Evolutionary conservation across 768 basidiomycete species (phyloP).

Genomic region (Russula vinacea): DNA sequence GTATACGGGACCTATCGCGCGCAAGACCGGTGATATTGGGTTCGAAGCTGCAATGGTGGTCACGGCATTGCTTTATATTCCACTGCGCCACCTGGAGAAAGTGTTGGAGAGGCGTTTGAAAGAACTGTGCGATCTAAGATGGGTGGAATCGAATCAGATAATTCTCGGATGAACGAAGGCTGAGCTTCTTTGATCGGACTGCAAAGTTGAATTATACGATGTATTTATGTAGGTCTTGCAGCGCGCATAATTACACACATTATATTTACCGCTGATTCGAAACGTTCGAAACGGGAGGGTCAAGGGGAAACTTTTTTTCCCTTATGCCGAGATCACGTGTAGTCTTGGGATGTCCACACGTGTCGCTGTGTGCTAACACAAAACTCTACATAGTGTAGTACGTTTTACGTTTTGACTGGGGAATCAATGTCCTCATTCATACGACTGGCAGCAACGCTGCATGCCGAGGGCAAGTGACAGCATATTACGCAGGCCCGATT

Average conservation of each 20-base stretch:
- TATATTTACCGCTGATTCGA: too few species aligned
- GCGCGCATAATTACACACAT: not conserved
- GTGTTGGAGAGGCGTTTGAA: slow-evolving; percentile 15
- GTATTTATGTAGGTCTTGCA: not conserved
- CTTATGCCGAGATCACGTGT: too few species aligned
- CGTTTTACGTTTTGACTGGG: too few species aligned
- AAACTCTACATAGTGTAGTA: too few species aligned
- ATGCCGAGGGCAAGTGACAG: too few species aligned
- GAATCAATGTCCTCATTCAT: too few species aligned
- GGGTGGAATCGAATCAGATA: not conserved
- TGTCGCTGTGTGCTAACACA: too few species aligned
- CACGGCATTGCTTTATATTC: slow-evolving; percentile 49
- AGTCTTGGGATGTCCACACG: too few species aligned
- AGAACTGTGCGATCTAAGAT: not conserved
- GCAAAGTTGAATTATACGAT: not conserved
- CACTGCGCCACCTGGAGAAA: slow-evolving; percentile 44
- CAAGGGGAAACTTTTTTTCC: too few species aligned
- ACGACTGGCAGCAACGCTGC: too few species aligned
- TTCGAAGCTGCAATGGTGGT: slow-evolving; percentile 57
- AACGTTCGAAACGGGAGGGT: too few species aligned
- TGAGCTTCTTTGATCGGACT: not conserved
- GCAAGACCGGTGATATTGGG: slow-evolving; percentile 65
- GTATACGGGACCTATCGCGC: slow-evolving; percentile 68
- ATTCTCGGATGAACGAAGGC: not conserved
- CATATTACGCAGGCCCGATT: too few species aligned